A percentile compares a stretch with the other conserved stretches of the same genome.
Conservation (phyloP, 2,329 filamentous ascomycete species). For the Sclerotinia subarctica region DNA sequence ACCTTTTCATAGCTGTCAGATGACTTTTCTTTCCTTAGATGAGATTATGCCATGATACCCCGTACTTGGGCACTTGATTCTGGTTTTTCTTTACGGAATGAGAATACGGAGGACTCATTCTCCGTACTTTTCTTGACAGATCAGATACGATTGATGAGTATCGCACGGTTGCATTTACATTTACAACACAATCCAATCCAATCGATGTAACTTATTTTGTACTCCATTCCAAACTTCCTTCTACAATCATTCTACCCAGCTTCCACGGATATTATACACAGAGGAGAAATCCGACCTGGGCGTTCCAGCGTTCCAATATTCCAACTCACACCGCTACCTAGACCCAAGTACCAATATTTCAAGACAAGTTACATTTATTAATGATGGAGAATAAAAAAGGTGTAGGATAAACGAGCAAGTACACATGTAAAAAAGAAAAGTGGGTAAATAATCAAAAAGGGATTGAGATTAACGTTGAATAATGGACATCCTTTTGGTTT, state of each 20-base stretch:
- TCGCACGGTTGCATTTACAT: too few species aligned
- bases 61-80: too few species aligned
- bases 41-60: too few species aligned
- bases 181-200: too few species aligned
- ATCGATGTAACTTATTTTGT: too few species aligned
- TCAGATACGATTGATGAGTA: too few species aligned
- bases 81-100: too few species aligned
- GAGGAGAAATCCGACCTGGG: neutral
- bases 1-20: neutral
- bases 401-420: neutral
- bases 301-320: neutral
- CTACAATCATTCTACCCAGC: neutral
- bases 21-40: neutral
- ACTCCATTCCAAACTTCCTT: too few species aligned
- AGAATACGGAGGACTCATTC: too few species aligned
- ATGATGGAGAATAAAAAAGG: neutral
- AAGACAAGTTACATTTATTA: neutral
- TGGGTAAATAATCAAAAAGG: neutral
- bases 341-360: neutral
- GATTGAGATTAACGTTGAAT: neutral
- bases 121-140: too few species aligned
- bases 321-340: constrained; percentile 9
- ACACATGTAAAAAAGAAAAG: neutral
- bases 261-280: neutral
- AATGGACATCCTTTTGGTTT: neutral